Evolutionary conservation across 176 grass and related monocot genomes (phyloP).

Genomic region (Ensete glaucum): DNA sequence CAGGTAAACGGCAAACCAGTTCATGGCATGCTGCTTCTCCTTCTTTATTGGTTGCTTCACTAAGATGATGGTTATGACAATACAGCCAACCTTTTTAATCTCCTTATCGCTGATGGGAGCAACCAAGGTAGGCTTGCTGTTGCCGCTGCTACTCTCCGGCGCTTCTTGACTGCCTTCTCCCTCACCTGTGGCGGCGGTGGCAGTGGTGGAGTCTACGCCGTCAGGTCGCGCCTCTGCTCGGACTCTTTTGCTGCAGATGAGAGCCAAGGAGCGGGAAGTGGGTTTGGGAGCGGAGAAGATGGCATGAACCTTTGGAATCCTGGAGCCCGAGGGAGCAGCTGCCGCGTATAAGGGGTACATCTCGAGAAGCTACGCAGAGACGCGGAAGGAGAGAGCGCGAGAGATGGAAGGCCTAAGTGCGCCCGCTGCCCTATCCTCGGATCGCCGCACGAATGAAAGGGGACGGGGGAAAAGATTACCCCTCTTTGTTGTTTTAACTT

Average conservation of each 20-base stretch:
- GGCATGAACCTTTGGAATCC: background rate
- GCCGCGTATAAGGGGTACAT: conserved; percentile 17
- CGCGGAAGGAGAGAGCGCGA: conserved; percentile 4
- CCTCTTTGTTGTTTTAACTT: no score
- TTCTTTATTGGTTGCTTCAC: no score
- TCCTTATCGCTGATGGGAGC: conserved; percentile 70
- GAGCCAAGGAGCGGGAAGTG: conserved; percentile 7
- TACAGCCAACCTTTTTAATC: conserved; percentile 59
- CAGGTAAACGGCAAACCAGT: no score
- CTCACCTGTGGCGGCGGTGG: conserved; percentile 17
- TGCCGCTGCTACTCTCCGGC: background rate
- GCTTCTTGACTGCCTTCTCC: conserved; percentile 5
- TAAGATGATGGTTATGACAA: no score
- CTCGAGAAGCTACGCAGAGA: background rate
- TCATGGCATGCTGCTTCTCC: no score
- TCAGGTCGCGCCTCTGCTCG: conserved; percentile 28
- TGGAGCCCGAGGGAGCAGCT: conserved; percentile 16
- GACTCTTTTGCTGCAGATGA: conserved; percentile 10
- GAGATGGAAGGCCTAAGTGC: conserved; percentile 35
- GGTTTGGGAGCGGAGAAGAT: conserved; percentile 21
- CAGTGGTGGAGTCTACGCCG: conserved; percentile 26
- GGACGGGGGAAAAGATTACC: background rate
- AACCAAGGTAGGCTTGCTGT: background rate
- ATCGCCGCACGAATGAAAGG: background rate
- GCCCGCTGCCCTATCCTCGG: background rate